Percentiles rank a stretch among this genome's conserved stretches.
Evolutionary conservation across 257 asterid genomes (phyloP).

Genomic region (Petrea volubilis): DNA sequence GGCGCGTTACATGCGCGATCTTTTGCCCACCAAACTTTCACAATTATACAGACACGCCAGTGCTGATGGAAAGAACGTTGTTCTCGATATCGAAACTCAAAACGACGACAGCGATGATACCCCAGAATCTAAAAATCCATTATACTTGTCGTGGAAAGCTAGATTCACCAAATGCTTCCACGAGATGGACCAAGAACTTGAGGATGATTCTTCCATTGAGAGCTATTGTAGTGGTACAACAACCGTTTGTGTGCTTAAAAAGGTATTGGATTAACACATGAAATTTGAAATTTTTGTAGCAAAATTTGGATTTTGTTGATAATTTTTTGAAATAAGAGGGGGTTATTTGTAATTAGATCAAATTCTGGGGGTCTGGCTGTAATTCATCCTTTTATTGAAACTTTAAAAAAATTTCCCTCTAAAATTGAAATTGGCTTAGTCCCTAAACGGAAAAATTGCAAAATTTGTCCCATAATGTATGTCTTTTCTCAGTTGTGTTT

Average conservation of each 20-base stretch:
- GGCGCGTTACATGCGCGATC: constrained; percentile 63
- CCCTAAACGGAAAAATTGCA: too few species aligned
- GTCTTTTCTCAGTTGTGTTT: too few species aligned
- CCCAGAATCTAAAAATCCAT: constrained; percentile 34
- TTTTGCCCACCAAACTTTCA: constrained; percentile 71
- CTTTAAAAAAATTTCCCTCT: too few species aligned
- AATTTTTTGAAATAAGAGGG: too few species aligned
- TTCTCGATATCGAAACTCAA: constrained; percentile 12
- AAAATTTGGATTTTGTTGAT: too few species aligned
- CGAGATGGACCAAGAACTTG: constrained; percentile 72
- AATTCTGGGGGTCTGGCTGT: too few species aligned
- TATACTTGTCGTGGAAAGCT: constrained; percentile 60
- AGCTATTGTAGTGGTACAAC: constrained; percentile 89
- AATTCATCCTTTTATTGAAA: too few species aligned
- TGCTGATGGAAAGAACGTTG: constrained; percentile 28
- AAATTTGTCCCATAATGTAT: too few species aligned
- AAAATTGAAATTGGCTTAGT: too few species aligned
- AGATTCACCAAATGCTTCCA: constrained; percentile 49
- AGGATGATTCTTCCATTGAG: constrained; percentile 49
- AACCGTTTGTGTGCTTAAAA: constrained; percentile 65
- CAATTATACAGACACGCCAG: constrained; percentile 26
- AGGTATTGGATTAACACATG: constrained; percentile 38
- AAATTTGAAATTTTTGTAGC: neutral
- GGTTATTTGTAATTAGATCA: too few species aligned
- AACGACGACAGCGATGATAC: neutral